Percentiles rank a stretch among this genome's conserved stretches.
phyloP scores from a whole-genome alignment of 257 asterid species.

The Asclepias syriaca region DNA sequence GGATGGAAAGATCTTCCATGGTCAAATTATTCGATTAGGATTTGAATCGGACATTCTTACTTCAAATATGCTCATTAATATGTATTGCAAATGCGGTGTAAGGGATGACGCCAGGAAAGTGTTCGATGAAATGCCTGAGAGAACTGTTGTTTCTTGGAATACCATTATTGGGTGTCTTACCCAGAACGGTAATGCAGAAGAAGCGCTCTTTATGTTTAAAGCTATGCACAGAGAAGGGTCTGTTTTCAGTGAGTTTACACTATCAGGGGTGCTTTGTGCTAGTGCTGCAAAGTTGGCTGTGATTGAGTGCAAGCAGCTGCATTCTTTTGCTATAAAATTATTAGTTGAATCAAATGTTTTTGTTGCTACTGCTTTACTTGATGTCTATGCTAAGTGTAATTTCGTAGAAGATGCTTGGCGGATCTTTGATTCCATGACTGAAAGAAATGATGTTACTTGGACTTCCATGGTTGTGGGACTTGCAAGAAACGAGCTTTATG shows the following conservation, averaged over 20 bases:
- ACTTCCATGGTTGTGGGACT: constrained; percentile 89
- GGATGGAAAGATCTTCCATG: constrained; percentile 60
- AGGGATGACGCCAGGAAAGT: constrained; percentile 43
- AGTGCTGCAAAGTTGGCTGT: constrained; percentile 59
- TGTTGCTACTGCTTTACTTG: constrained; percentile 75
- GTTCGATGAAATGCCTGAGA: constrained; percentile 68
- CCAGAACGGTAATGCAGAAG: constrained; percentile 44
- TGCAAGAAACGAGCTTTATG: constrained; percentile 61
- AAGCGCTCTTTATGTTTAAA: constrained; percentile 48
- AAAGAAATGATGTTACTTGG: constrained; percentile 76
- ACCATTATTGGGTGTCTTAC: constrained; percentile 61
- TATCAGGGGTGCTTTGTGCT: constrained; percentile 77
- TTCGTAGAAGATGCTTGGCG: constrained; percentile 49
- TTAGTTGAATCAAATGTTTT: constrained; percentile 46
- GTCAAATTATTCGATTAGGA: constrained; percentile 47
- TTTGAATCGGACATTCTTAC: constrained; percentile 42
- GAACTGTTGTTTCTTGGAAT: constrained; percentile 78
- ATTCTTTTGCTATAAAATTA: constrained; percentile 56
- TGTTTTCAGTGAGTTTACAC: constrained; percentile 55
- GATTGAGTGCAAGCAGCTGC: constrained; percentile 69
- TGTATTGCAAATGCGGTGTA: constrained; percentile 56
- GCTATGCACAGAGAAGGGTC: constrained; percentile 59
- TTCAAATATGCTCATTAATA: constrained; percentile 69
- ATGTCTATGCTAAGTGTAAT: constrained; percentile 73
- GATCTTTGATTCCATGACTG: constrained; percentile 49